Evolutionary conservation across 2,329 filamentous ascomycete species (phyloP), one percentile per base, ranked within the genome.

Genomic region (Furcasterigmium furcatum): DNA sequence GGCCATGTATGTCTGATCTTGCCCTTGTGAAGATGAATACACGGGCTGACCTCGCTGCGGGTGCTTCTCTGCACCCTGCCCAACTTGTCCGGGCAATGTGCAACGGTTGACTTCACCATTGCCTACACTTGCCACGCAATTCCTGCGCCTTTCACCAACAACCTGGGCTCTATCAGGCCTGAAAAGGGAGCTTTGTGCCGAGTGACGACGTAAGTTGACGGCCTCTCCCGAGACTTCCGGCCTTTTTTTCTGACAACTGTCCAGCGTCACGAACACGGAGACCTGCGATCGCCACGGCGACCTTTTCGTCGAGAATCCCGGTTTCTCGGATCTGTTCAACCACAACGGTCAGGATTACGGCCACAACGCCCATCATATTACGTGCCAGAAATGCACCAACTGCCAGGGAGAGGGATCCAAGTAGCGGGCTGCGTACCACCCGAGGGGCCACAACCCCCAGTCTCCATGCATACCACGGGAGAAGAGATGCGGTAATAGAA

Each of bases 381-480:
- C 18, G 22, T 44, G 43, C 13, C 43, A 44, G 24, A 18, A 39
- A 22, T 44, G 43, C 43, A 44, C 34, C n/a, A 25, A 16, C 19
- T 44, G 43, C 16, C 34, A 44, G 18, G 43, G 43, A 24, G 40
- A 42, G 12, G 40, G 20, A 7, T 42, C 34, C n/a, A 27, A 7
- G 12, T 27, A 27, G 24, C 7, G 7, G 12, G n/a, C n/a, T n/a
- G n/a, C n/a, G n/a, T n/a, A n/a, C n/a, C n/a, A n/a, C n/a, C n/a
- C n/a, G n/a, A n/a, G n/a, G n/a, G n/a, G n/a, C n/a, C n/a, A n/a
- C n/a, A n/a, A n/a, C n/a, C n/a, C n/a, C n/a, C n/a, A n/a, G n/a
- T n/a, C n/a, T n/a, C n/a, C n/a, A n/a, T n/a, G n/a, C n/a, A n/a
- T n/a, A n/a, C n/a, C n/a, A n/a, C n/a, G n/a, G n/a, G n/a, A n/a